Evolutionary conservation across 1,284 basidiomycete genomes (phyloP), one percentile per base, ranked within the genome.

Genomic region (Inonotus hispidus): DNA sequence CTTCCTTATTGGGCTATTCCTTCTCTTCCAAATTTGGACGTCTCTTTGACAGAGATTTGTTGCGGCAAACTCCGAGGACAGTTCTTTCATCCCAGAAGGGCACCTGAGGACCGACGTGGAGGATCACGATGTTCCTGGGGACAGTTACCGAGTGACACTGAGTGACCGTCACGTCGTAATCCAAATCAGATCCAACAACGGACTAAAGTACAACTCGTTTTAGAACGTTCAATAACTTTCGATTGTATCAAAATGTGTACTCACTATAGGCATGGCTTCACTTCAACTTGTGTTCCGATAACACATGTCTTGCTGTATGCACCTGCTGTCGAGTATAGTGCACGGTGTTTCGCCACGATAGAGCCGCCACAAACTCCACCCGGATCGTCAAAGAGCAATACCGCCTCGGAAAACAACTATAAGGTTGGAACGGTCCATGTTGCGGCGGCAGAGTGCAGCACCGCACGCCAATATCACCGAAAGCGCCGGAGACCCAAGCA

Each of bases 201-300:
- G 23, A 43, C 46, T n/a, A 58, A 58, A 32, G 45, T 37, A 58
- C 29, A 49, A 47, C 56, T 50, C 56, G 27, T 35, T 58, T 35
- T 49, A 38, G 56, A 38, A 58, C 46, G 32, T 49, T 58, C 56
- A 58, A 58, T 49, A 21, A 23, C n/a, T 54, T 39, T 54, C 39
- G 39, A 2, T n/a, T 39, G n/a, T 7, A 8, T 8, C 52, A 53
- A 38, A 11, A 16, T 21, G n/a, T 39, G 39, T 25, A 54, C 53
- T 54, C 23, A 38, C 53, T 38, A 35, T 29, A 38, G 46, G 8
- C 8, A 16, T 38, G n/a, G 29, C n/a, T 54, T 46, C 39, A 35
- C 39, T 32, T 29, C n/a, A 35, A n/a, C 16, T 23, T 27, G 55
- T 4, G 16, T 32, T 32, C 38, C 10, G 16, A 11, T 13, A 25